Percentiles rank a stretch among this genome's conserved stretches.
Evolutionary conservation across 2,329 filamentous ascomycete genomes (phyloP).

Genomic region (Hypoxylon sp.): DNA sequence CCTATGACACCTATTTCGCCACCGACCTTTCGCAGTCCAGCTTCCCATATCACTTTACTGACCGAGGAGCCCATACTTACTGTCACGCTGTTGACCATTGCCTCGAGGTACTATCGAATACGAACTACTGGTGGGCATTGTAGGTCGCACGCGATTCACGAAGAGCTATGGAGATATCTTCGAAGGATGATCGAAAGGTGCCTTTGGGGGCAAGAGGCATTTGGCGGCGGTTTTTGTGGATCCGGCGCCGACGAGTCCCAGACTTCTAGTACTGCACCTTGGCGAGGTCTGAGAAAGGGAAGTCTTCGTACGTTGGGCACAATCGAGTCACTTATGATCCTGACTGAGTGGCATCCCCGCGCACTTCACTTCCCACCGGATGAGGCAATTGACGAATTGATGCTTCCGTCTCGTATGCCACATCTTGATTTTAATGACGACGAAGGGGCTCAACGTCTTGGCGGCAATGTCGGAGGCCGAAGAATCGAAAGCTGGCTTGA

Average conservation of each 20-base stretch:
- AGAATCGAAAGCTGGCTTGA: slow-evolving; percentile 96
- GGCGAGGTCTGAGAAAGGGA: slow-evolving; percentile 79
- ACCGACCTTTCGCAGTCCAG: slow-evolving; percentile 88
- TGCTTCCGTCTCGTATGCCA: slow-evolving; percentile 71
- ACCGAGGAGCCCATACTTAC: slow-evolving; percentile 94
- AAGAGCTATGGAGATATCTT: slow-evolving; percentile 94
- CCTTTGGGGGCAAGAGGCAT: slow-evolving; percentile 96
- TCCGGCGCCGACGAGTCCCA: slow-evolving; percentile 75
- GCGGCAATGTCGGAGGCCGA: slow-evolving; percentile 80
- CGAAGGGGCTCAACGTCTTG: slow-evolving; percentile 59
- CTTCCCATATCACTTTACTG: slow-evolving; percentile 83
- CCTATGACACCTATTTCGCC: slow-evolving; percentile 95
- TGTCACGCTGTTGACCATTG: slow-evolving; percentile 90
- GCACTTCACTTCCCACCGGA: slow-evolving; percentile 93
- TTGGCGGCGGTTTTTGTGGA: slow-evolving; percentile 88
- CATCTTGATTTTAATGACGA: slow-evolving; percentile 61
- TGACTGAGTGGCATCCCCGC: slow-evolving; percentile 97
- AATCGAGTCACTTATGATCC: slow-evolving; percentile 91
- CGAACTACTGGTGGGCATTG: slow-evolving; percentile 85
- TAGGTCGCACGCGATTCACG: slow-evolving; percentile 91
- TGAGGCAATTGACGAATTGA: slow-evolving; percentile 78
- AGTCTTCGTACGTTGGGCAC: slow-evolving; percentile 92
- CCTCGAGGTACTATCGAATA: slow-evolving; percentile 87
- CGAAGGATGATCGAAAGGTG: slow-evolving; percentile 95
- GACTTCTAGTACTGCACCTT: slow-evolving; percentile 77